A percentile compares a stretch with the other conserved stretches of the same genome.
Conservation (phyloP, 805 yeast species). For the Suhomyces kilbournensis region DNA sequence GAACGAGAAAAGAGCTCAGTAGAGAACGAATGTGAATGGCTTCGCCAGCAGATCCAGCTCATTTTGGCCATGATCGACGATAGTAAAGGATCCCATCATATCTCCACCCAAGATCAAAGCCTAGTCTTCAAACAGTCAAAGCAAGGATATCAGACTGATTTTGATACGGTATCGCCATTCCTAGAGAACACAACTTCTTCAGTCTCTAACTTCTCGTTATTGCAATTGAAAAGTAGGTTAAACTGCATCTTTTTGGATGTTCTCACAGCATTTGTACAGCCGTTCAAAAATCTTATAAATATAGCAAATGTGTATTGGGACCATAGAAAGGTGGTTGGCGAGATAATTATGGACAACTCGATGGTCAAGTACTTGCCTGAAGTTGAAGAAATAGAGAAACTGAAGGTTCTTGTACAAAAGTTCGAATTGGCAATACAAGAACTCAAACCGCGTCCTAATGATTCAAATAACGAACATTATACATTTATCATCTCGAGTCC, state of each 20-base stretch:
- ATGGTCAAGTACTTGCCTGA: conserved; percentile 25
- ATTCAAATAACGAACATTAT: not conserved
- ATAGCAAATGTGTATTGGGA: conserved; percentile 25
- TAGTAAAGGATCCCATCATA: conserved; percentile 23
- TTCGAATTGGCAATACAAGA: conserved; percentile 26
- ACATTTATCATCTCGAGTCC: conserved; percentile 32
- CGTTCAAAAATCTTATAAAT: conserved; percentile 31
- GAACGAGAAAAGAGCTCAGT: conserved; percentile 37
- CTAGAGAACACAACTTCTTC: conserved; percentile 17
- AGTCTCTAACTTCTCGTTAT: conserved; percentile 28
- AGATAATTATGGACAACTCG: conserved; percentile 9
- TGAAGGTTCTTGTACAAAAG: conserved; percentile 26
- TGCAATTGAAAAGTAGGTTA: conserved; percentile 29
- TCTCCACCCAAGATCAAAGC: conserved; percentile 25
- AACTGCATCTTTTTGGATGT: conserved; percentile 36
- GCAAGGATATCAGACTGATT: conserved; percentile 24
- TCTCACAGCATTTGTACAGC: conserved; percentile 28
- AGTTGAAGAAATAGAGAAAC: conserved; percentile 29
- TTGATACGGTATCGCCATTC: conserved; percentile 23
- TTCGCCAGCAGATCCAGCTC: conserved; percentile 40
- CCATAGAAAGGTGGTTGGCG: conserved; percentile 28
- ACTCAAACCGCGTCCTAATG: conserved; percentile 12
- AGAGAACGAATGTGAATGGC: conserved; percentile 45
- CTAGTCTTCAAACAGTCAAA: conserved; percentile 28
- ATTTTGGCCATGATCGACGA: conserved; percentile 41